These are phyloP conservation scores for Plasmodium berghei DNA, from an alignment of 169 alveolate genomes.

Conservation along the genomic window DNA sequence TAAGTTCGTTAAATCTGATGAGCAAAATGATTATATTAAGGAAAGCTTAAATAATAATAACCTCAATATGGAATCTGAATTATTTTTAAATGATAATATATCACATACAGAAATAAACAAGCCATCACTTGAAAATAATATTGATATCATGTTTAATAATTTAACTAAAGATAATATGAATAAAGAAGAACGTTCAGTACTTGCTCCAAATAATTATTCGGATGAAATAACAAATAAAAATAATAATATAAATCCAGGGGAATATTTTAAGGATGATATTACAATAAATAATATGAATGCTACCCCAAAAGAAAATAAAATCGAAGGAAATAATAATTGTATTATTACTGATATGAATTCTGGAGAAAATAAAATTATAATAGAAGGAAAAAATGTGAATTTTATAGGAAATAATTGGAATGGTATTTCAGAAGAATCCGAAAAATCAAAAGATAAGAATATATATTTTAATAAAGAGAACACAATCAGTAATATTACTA, in stretches of 20 bases:
- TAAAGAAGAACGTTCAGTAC: background rate
- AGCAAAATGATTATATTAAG: too few relatives aligned
- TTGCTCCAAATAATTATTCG: background rate
- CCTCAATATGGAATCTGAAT: too few relatives aligned
- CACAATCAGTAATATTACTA: background rate
- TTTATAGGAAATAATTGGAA: background rate
- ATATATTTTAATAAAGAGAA: background rate
- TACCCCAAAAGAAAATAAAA: background rate
- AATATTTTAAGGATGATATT: background rate
- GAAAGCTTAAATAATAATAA: too few relatives aligned
- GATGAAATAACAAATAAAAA: background rate
- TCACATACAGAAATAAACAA: background rate
- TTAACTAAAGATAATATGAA: background rate
- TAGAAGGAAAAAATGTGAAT: too few relatives aligned
- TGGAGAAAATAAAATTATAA: background rate
- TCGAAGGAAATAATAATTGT: background rate
- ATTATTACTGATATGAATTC: background rate
- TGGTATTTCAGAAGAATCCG: background rate
- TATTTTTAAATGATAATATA: too few relatives aligned
- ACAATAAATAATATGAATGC: background rate
- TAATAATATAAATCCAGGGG: background rate
- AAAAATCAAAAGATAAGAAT: background rate
- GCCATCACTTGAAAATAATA: background rate
- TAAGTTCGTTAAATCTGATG: too few relatives aligned
- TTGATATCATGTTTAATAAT: conserved; percentile 11